A percentile compares a stretch with the other conserved stretches of the same genome.
Conservation (phyloP, 164 flowering plant genomes). For the Platanus orientalis region DNA sequence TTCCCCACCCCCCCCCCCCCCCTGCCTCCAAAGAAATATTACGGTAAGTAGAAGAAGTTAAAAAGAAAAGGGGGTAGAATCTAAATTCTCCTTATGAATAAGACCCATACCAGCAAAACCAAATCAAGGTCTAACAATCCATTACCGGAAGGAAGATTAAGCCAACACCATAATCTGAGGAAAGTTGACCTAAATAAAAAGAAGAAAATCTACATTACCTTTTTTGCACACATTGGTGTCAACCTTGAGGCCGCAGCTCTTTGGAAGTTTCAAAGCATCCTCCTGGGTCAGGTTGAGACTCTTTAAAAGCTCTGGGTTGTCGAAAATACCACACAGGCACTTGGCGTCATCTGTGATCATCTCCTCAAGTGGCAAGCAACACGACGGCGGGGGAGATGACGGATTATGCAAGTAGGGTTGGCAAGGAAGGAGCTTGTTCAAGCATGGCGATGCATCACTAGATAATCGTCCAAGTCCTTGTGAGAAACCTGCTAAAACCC, state of each 20-base stretch:
- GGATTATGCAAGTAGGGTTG: slow-evolving; percentile 27
- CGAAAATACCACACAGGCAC: slow-evolving; percentile 42
- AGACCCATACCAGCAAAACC: too few relatives aligned
- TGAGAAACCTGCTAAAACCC: slow-evolving; percentile 8
- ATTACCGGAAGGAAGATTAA: too few relatives aligned
- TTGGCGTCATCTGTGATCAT: slow-evolving; percentile 16
- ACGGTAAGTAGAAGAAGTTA: too few relatives aligned
- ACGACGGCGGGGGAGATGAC: slow-evolving; percentile 23
- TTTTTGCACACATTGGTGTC: slow-evolving; percentile 32
- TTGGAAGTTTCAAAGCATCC: slow-evolving; percentile 32
- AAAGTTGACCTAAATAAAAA: neutral
- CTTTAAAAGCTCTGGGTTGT: slow-evolving; percentile 22
- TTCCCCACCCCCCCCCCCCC: too few relatives aligned
- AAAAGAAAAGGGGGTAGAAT: too few relatives aligned
- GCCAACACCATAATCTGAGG: too few relatives aligned
- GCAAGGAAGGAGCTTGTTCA: slow-evolving; percentile 44
- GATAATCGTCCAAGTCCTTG: neutral
- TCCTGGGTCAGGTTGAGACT: slow-evolving; percentile 31
- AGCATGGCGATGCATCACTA: slow-evolving; percentile 21
- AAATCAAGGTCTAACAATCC: too few relatives aligned
- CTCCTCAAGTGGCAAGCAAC: slow-evolving; percentile 44
- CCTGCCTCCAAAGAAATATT: too few relatives aligned
- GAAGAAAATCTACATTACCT: neutral
- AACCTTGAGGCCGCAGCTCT: slow-evolving; percentile 34
- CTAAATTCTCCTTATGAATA: too few relatives aligned